phyloP scores from a whole-genome alignment of 2,329 filamentous ascomycete species.

The Phialocephala sp. region DNA sequence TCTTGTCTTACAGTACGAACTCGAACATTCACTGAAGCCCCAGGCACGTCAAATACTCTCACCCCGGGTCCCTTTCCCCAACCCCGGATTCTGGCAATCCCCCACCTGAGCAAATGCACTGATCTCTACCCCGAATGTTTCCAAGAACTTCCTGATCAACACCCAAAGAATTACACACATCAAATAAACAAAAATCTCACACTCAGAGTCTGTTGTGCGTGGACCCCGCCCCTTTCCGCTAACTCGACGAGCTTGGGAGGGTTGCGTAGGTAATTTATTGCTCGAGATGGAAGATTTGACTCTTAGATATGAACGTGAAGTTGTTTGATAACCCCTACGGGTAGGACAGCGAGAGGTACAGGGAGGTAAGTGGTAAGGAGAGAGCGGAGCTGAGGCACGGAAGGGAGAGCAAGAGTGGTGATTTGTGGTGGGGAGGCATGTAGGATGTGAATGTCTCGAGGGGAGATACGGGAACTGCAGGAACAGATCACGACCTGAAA shows the following conservation, averaged over 20 bases:
- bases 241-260: background rate
- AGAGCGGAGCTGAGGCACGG: background rate
- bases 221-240: background rate
- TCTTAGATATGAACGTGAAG: background rate
- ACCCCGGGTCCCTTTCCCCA: background rate
- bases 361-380: background rate
- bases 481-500: conserved; percentile 25
- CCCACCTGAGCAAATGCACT: background rate
- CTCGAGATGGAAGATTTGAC: background rate
- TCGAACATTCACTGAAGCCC: too few species aligned
- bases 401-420: background rate
- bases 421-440: conserved; percentile 3
- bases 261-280: background rate
- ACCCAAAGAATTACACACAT: conserved; percentile 3
- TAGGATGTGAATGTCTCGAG: conserved; percentile 15
- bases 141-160: conserved; percentile 9
- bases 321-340: background rate
- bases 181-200: background rate
- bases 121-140: background rate
- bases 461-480: conserved; percentile 13
- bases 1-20: too few species aligned
- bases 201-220: background rate
- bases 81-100: conserved; percentile 1
- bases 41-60: background rate
- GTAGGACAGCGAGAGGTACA: background rate